Conservation (phyloP, 2,329 filamentous ascomycete species). For the Pseudocercospora crystallina region DNA sequence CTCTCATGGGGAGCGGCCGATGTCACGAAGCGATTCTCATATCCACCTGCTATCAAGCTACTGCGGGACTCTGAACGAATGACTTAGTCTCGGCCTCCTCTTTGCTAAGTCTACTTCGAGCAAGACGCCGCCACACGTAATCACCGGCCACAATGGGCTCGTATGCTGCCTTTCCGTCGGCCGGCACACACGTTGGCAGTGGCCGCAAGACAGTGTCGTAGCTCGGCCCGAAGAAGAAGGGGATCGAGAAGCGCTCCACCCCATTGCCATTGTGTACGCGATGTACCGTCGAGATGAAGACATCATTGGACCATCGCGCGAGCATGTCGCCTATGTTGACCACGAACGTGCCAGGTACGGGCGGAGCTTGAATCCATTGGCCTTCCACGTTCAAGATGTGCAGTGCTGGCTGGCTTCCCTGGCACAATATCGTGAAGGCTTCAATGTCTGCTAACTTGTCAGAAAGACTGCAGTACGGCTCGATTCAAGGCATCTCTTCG, state of each 20-base stretch:
- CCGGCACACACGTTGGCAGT: conserved; percentile 21
- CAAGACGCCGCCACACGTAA: conserved; percentile 25
- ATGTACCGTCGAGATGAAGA: conserved; percentile 48
- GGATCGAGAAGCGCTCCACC: conserved; percentile 44
- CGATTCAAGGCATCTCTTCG: too few species aligned
- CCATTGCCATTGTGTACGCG: conserved; percentile 46
- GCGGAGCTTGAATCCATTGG: conserved; percentile 46
- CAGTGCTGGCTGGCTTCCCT: conserved; percentile 22
- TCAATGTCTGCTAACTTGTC: conserved; percentile 19
- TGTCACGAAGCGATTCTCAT: too few species aligned
- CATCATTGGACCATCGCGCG: conserved; percentile 47
- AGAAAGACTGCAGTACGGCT: too few species aligned
- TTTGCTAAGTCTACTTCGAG: conserved; percentile 21
- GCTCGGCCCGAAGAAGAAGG: conserved; percentile 49
- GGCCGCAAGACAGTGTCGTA: conserved; percentile 34
- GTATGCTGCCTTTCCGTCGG: conserved; percentile 18
- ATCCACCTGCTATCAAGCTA: background rate
- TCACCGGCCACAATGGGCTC: conserved; percentile 27
- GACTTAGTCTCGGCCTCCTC: conserved; percentile 18
- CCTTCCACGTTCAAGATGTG: conserved; percentile 36
- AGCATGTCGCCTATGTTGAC: conserved; percentile 56
- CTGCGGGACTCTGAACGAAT: background rate
- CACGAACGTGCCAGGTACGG: conserved; percentile 47
- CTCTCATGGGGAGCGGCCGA: too few species aligned
- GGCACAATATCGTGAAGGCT: conserved; percentile 27